These are phyloP conservation scores for Harringtonia aguacate DNA, from an alignment of 2,329 filamentous ascomycete species.

Conservation along the genomic window DNA sequence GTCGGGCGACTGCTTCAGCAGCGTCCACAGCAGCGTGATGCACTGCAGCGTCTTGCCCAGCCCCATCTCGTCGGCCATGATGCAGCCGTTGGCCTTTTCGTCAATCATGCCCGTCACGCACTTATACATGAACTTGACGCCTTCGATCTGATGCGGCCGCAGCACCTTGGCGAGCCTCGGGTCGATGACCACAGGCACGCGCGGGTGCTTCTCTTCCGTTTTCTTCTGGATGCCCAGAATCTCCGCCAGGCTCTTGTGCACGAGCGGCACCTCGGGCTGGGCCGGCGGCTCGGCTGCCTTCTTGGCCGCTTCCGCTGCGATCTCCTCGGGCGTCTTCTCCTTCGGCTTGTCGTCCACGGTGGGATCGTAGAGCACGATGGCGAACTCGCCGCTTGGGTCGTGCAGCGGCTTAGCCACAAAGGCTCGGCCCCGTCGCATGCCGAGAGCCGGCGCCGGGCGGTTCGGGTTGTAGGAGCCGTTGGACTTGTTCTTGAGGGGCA, in stretches of 20 bases:
- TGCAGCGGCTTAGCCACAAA: slow-evolving; percentile 87
- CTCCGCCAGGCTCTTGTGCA: slow-evolving; percentile 91
- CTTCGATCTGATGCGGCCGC: slow-evolving; percentile 93
- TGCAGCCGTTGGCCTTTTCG: slow-evolving; percentile 87
- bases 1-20: slow-evolving; percentile 90
- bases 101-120: slow-evolving; percentile 95
- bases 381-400: slow-evolving; percentile 89
- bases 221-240: slow-evolving; percentile 92
- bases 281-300: slow-evolving; percentile 26
- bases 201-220: slow-evolving; percentile 66
- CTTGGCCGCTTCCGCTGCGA: slow-evolving; percentile 25
- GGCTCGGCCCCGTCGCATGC: slow-evolving; percentile 70
- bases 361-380: slow-evolving; percentile 92
- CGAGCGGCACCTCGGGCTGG: slow-evolving; percentile 61
- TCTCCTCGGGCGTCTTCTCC: slow-evolving; percentile 13
- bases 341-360: slow-evolving; percentile 79
- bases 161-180: slow-evolving; percentile 80
- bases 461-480: slow-evolving; percentile 60
- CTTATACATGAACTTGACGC: slow-evolving; percentile 93
- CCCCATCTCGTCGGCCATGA: slow-evolving; percentile 99
- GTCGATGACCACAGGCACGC: slow-evolving; percentile 96
- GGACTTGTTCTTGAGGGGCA: slow-evolving; percentile 80
- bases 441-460: slow-evolving; percentile 76
- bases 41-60: slow-evolving; percentile 95
- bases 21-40: slow-evolving; percentile 91